phyloP scores from a whole-genome alignment of 1,284 basidiomycete genomes.

The Abortiporus biennis region DNA sequence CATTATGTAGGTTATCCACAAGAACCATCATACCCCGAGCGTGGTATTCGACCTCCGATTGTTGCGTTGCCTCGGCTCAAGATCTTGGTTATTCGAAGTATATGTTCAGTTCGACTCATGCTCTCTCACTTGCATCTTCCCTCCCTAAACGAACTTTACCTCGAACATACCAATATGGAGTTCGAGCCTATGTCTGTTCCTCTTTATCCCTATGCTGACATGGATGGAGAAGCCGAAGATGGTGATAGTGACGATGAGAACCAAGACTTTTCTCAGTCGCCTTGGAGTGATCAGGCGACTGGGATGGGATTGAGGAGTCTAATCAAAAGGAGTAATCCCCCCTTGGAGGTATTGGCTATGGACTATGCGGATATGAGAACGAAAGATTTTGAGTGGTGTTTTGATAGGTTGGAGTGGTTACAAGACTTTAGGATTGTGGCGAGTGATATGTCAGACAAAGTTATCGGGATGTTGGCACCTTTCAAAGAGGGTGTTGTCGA shows the following conservation, averaged over 20 bases:
- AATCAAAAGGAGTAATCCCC: slow-evolving; percentile 49
- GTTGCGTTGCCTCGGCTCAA: slow-evolving; percentile 49
- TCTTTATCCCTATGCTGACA: slow-evolving; percentile 12
- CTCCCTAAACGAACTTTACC: slow-evolving; percentile 47
- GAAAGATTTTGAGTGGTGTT: slow-evolving; percentile 67
- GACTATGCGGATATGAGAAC: slow-evolving; percentile 75
- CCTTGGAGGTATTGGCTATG: slow-evolving; percentile 62
- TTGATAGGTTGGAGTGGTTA: slow-evolving; percentile 44
- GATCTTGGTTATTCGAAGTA: slow-evolving; percentile 46
- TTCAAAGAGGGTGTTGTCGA: slow-evolving; percentile 12
- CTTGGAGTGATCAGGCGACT: slow-evolving; percentile 67
- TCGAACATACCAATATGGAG: slow-evolving; percentile 62
- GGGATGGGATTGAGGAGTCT: slow-evolving; percentile 72
- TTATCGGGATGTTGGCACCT: slow-evolving; percentile 51
- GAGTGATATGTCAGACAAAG: slow-evolving; percentile 72
- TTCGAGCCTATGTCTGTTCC: slow-evolving; percentile 31
- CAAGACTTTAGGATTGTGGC: slow-evolving; percentile 66
- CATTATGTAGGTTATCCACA: slow-evolving; percentile 49
- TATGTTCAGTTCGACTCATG: slow-evolving; percentile 56
- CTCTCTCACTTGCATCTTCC: slow-evolving; percentile 57
- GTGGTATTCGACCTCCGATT: slow-evolving; percentile 27
- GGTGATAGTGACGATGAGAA: slow-evolving; percentile 72
- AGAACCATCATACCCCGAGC: slow-evolving; percentile 31
- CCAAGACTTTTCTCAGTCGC: slow-evolving; percentile 64
- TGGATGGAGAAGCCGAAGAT: slow-evolving; percentile 36